Conservation (phyloP, 2,329 filamentous ascomycete species). For the Xylariaceae sp. region DNA sequence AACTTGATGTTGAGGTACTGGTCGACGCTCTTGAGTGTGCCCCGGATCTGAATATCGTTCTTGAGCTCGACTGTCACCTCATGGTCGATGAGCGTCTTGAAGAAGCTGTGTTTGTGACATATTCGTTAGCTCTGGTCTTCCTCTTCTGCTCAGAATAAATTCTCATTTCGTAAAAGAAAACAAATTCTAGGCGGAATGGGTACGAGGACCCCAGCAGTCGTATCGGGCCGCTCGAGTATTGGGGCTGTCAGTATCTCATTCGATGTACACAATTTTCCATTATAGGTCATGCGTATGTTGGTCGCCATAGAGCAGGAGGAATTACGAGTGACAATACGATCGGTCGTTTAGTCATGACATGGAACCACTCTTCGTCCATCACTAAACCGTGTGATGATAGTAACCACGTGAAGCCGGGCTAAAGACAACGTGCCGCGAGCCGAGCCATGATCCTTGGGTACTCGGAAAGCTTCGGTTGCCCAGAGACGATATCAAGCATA, state of each 20-base stretch:
- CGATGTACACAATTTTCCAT: not conserved
- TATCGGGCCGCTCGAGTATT: not conserved
- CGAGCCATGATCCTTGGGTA: not conserved
- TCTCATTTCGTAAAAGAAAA: not conserved
- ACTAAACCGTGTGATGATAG: not conserved
- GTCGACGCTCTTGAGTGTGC: constrained; percentile 93
- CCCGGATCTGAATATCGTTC: constrained; percentile 96
- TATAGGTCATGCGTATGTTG: not conserved
- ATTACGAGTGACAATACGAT: not conserved
- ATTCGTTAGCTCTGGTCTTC: constrained; percentile 9
- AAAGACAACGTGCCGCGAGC: not conserved
- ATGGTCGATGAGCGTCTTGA: constrained; percentile 97
- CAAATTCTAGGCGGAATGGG: not conserved
- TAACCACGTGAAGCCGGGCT: not conserved
- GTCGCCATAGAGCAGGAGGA: not conserved
- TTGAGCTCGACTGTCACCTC: constrained; percentile 98
- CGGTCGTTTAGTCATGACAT: not conserved
- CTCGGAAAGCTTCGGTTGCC: not conserved
- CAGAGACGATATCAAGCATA: not conserved
- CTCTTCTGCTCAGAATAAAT: not conserved
- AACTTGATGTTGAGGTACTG: constrained; percentile 99
- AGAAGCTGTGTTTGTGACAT: constrained; percentile 62
- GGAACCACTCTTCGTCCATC: not conserved
- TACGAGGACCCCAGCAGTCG: not conserved
- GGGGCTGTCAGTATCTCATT: not conserved